Base-by-base conservation (phyloP, 495 filamentous ascomycete species). In the Penicillium salamii region DNA sequence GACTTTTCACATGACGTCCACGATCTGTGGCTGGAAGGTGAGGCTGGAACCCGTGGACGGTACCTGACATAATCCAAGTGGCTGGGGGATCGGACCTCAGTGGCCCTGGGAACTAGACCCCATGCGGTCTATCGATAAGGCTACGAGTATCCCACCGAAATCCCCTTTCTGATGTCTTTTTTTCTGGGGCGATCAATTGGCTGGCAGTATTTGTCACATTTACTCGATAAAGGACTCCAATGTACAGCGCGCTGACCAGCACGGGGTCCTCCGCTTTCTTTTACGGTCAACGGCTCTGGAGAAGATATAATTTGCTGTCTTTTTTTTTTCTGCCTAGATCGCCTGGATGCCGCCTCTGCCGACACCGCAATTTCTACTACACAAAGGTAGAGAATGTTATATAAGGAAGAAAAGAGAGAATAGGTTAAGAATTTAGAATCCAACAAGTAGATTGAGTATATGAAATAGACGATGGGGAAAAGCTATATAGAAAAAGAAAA, bases 161-260 rank as follows among this genome's bases (percentile, higher is more conserved):
- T 41, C 38, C 61, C 39, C 42, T 61, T 64, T 62, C 46, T 50
- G 54, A 50, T 39, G 11, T 40, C 18, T 31, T n/a, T n/a, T n/a
- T n/a, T n/a, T n/a, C n/a, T n/a, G n/a, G n/a, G n/a, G n/a, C 49
- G 36, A 43, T 50, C 50, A 62, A 65, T 65, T 65, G 50, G 44
- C 50, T 59, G 50, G 50, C 48, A 35, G 23, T 53, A 65, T 65
- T 65, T 65, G 61, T 65, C 61, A 65, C 58, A 19, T 54, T 55
- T 40, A 51, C 32, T 53, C 34, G 55, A 57, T 62, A 54, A 51
- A 41, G 49, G 58, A 49, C 51, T 57, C 50, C 48, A 65, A 57
- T 65, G 29, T 65, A 65, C 61, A 53, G 49, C 46, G 59, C 40
- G 52, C 23, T 57, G 29, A 18, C 45, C 51, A 62, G 61, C 55